Evolutionary conservation across 176 grass and related monocot species (phyloP).

Genomic region (Triticum aestivum): DNA sequence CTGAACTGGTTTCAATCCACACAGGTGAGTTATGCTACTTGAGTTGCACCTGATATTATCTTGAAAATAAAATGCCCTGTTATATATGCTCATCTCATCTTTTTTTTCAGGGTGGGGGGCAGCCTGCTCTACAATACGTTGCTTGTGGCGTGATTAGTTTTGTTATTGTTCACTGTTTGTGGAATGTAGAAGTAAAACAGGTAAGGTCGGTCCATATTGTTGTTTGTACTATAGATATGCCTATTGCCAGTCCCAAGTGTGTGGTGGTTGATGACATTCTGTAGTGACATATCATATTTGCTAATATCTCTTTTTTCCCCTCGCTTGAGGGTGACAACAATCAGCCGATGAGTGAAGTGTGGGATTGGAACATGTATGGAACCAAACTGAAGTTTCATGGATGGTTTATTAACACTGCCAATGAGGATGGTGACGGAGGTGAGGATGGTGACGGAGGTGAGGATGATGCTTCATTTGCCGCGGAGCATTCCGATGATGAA

Average conservation of each 20-base stretch:
- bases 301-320: background rate
- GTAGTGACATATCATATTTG: background rate
- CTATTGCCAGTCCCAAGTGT: background rate
- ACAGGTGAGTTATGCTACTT: conserved; percentile 46
- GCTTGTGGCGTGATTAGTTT: conserved; percentile 73
- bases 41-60: background rate
- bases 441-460: background rate
- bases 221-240: background rate
- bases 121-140: conserved; percentile 75
- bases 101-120: conserved; percentile 6
- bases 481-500: background rate
- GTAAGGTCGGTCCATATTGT: conserved; percentile 30
- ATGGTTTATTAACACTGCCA: background rate
- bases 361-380: background rate
- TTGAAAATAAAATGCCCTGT: background rate
- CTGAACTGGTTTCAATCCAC: conserved; percentile 96
- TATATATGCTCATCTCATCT: background rate
- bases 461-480: too few relatives aligned
- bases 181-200: conserved; percentile 74
- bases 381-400: background rate
- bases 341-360: background rate
- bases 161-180: conserved; percentile 65
- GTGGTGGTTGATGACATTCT: background rate
- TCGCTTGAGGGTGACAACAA: background rate
- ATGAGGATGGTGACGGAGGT: background rate